Conservation (phyloP, 129 eudicot species). For the Arctium lappa region DNA sequence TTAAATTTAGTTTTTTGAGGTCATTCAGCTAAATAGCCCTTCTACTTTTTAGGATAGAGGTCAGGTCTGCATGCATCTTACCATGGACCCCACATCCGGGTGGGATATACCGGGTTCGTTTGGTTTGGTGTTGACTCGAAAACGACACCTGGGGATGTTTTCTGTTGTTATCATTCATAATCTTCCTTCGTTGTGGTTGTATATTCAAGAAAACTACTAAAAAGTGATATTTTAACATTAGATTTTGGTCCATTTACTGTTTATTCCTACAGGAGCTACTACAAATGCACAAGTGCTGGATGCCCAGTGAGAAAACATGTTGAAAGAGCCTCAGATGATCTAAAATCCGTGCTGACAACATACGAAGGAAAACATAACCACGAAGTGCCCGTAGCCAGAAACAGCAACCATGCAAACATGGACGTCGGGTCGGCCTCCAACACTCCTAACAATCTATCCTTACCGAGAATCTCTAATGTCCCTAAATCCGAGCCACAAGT, state of each 20-base stretch:
- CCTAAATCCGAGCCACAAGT: constrained; percentile 42
- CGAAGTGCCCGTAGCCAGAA: constrained; percentile 58
- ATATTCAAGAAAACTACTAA: no score
- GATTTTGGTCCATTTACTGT: neutral
- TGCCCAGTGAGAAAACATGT: constrained; percentile 77
- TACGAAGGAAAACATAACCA: constrained; percentile 80
- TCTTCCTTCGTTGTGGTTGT: no score
- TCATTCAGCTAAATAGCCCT: no score
- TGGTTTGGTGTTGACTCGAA: no score
- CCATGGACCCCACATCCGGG: no score
- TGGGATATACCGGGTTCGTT: no score
- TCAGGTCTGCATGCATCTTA: no score
- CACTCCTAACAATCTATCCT: constrained; percentile 18
- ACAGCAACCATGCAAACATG: constrained; percentile 37
- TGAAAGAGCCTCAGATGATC: constrained; percentile 63
- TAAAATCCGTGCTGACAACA: constrained; percentile 62
- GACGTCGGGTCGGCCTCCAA: constrained; percentile 24
- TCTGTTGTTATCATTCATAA: no score
- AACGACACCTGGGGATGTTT: no score
- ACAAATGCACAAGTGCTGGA: constrained; percentile 69
- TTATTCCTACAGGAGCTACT: constrained; percentile 56
- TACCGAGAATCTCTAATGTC: constrained; percentile 27
- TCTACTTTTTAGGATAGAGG: no score
- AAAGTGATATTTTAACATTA: neutral
- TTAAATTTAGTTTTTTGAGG: no score